phyloP scores from a whole-genome alignment of 441 rosid species.

The Populus hybrid region DNA sequence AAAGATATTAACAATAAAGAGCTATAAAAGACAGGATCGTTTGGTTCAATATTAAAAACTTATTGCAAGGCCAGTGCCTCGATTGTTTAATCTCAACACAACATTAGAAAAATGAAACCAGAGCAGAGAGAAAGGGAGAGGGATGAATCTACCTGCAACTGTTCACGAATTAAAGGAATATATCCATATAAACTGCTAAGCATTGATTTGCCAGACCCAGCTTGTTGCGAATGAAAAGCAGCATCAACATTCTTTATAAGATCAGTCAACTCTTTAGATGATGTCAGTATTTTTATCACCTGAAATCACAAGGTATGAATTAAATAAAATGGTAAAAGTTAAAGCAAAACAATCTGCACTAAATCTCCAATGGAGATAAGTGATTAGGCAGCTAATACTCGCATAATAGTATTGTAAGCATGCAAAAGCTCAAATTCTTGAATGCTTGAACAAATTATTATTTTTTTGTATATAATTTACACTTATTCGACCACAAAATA shows the following conservation, averaged over 20 bases:
- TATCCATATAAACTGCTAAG: constrained; percentile 43
- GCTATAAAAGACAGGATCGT: not conserved
- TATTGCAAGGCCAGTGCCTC: not conserved
- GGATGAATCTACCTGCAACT: constrained; percentile 55
- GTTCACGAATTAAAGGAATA: constrained; percentile 69
- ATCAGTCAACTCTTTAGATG: constrained; percentile 64
- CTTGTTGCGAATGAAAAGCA: constrained; percentile 59
- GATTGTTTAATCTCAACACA: not conserved
- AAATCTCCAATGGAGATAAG: not conserved
- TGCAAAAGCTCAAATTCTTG: not conserved
- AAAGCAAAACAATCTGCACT: not conserved
- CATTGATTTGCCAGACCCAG: constrained; percentile 49
- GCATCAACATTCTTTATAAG: constrained; percentile 63
- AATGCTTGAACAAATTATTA: too few species aligned
- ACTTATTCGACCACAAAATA: not conserved
- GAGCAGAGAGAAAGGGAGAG: not conserved
- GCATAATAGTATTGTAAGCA: not conserved
- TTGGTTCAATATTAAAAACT: not conserved
- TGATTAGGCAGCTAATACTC: not conserved
- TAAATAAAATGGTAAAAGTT: constrained; percentile 4
- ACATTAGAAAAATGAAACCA: not conserved
- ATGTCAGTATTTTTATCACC: constrained; percentile 64
- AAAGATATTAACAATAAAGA: not conserved
- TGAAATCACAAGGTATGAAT: constrained; percentile 23
- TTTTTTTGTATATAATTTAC: not conserved